Evolutionary conservation across 257 asterid genomes (phyloP), one percentile per base, ranked within the genome.

Genomic region (Solanum ossicruentum): DNA sequence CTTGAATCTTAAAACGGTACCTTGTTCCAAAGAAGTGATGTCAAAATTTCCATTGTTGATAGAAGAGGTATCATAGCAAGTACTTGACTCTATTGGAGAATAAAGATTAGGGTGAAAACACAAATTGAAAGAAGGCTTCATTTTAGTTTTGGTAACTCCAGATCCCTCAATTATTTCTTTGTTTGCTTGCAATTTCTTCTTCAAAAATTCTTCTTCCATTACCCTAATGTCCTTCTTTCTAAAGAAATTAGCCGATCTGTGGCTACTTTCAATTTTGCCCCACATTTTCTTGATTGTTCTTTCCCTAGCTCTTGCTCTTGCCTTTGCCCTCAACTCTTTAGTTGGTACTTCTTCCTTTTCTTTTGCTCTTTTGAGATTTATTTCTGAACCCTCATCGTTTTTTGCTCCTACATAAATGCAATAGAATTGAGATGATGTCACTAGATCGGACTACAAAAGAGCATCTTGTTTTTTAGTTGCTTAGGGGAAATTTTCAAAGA

Each of bases 291-390:
- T 92, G 58, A 90, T 90, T 2, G 99, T 93, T 85, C 98, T 92
- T 87, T 92, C 98, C 85, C 98, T 92, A 12, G 99, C 99, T 88
- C 97, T 92, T 18, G 93, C 98, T 87, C 98, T 92, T 8, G 99
- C 99, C 82, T 90, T 94, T 20, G 90, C 93, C 90, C 99, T 92
- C 15, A 92, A 86, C 85, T 92, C 97, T 69, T 88, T 94, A 1
- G 21, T 26, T 56, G 18, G 1, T 32, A 45, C 88, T 12, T 41
- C 66, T 55, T 84, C 87, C 49, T 69, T 69, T 36, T 73, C 81
- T 73, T 21, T 73, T 47, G n/a, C 81, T n/a, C 20, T 72, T 72
- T n/a, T 45, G 8, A 7, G 41, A 12, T 43, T 71, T 71, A 32
- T 71, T 71, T 41, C 80, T 20, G 57, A 91, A 56, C 85, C 84